Evolutionary conservation across 495 filamentous ascomycete genomes (phyloP).

Genomic region (Tuber brumale): DNA sequence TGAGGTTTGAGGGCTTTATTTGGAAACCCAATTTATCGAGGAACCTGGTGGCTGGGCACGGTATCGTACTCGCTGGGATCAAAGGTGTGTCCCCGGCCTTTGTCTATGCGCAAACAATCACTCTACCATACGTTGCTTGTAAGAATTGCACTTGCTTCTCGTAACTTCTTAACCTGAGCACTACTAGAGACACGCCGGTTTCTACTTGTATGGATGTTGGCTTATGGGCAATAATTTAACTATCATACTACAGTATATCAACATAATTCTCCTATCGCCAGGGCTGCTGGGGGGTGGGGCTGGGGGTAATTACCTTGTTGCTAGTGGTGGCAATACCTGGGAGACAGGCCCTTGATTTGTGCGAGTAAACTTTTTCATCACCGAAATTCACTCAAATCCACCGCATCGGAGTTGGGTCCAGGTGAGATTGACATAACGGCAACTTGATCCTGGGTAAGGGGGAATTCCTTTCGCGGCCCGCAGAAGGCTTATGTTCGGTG

Average conservation of each 20-base stretch:
- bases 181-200: too few species aligned
- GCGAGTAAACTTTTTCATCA: neutral
- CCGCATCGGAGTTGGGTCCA: neutral
- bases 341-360: too few species aligned
- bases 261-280: too few species aligned
- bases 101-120: neutral
- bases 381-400: neutral
- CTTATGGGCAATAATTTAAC: too few species aligned
- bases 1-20: neutral
- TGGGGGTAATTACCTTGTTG: too few species aligned
- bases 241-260: too few species aligned
- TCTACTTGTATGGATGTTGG: too few species aligned
- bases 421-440: neutral
- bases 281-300: too few species aligned
- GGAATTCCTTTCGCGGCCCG: neutral
- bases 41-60: neutral
- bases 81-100: neutral
- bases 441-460: neutral
- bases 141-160: too few species aligned
- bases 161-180: too few species aligned
- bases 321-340: too few species aligned
- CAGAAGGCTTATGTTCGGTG: neutral
- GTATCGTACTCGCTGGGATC: neutral
- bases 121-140: neutral
- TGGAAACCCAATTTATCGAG: neutral